Percentiles rank a stretch among this genome's conserved stretches.
These are phyloP conservation scores for Penicillium simplicissimum DNA, from an alignment of 495 filamentous ascomycete species.

Conservation along the genomic window DNA sequence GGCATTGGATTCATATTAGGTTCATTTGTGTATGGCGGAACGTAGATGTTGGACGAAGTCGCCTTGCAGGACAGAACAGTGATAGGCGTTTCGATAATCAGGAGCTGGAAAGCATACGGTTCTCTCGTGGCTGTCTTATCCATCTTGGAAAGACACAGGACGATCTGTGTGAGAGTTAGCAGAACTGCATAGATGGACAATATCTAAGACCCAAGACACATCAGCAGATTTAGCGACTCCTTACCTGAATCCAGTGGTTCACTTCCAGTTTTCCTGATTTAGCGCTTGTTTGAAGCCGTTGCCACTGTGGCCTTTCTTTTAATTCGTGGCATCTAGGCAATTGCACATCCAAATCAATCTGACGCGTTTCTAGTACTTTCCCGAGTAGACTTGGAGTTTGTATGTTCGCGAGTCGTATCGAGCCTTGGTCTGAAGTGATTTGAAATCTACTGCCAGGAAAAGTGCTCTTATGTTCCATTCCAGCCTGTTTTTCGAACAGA, in stretches of 20 bases:
- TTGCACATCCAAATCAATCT: neutral
- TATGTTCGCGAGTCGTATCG: neutral
- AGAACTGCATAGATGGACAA: too few relatives aligned
- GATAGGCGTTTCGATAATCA: neutral
- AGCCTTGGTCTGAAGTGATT: neutral
- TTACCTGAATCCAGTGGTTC: neutral
- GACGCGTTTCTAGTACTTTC: neutral
- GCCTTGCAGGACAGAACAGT: neutral
- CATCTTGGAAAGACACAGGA: neutral
- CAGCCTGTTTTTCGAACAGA: neutral
- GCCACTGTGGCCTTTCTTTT: neutral
- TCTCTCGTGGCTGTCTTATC: neutral
- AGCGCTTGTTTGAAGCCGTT: neutral
- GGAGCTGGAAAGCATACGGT: neutral
- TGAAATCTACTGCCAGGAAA: neutral
- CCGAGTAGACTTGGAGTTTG: neutral
- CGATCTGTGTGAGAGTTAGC: neutral
- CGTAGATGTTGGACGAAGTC: neutral
- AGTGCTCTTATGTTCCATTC: neutral
- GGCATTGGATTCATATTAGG: neutral
- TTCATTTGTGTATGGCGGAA: neutral
- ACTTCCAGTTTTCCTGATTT: neutral
- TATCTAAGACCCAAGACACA: too few relatives aligned
- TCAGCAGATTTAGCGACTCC: neutral
- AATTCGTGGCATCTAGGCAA: neutral